phyloP scores from a whole-genome alignment of 768 basidiomycete genomes.

The Serendipita indica region DNA sequence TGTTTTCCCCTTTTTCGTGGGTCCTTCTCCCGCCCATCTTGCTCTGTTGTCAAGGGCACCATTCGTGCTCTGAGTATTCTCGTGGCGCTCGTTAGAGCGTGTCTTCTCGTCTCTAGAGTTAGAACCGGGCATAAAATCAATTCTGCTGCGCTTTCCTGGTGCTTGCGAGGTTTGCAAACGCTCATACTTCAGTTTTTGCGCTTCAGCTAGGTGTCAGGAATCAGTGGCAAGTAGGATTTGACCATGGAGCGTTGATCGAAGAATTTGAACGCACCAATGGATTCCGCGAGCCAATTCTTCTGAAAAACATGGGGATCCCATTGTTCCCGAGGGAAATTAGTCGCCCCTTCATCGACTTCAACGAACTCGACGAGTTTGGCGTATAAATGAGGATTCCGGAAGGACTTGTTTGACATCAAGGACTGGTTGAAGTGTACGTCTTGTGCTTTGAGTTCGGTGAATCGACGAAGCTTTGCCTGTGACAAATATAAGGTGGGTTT shows the following conservation, averaged over 20 bases:
- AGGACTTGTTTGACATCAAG: conserved; percentile 80
- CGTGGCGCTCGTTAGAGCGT: no score
- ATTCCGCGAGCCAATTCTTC: conserved; percentile 60
- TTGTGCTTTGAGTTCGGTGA: conserved; percentile 52
- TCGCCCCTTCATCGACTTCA: conserved; percentile 74
- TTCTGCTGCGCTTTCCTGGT: conserved; percentile 41
- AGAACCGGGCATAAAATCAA: conserved; percentile 37
- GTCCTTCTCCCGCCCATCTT: no score
- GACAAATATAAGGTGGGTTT: neutral
- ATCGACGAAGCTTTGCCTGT: conserved; percentile 70
- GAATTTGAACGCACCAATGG: conserved; percentile 46
- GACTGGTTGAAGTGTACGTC: conserved; percentile 93
- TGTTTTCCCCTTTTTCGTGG: no score
- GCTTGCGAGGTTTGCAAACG: conserved; percentile 38
- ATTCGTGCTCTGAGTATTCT: no score
- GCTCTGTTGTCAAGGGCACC: no score
- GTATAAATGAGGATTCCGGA: conserved; percentile 95
- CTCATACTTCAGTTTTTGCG: conserved; percentile 50
- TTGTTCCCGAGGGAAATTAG: conserved; percentile 56
- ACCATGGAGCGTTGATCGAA: neutral
- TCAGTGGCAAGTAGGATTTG: neutral
- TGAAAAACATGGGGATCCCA: conserved; percentile 58
- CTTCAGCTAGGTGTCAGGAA: conserved; percentile 32
- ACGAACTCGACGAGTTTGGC: conserved; percentile 90
- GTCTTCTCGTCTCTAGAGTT: conserved; percentile 1